phyloP scores from a whole-genome alignment of 1,284 basidiomycete genomes.

The Tylopilus sp. region DNA sequence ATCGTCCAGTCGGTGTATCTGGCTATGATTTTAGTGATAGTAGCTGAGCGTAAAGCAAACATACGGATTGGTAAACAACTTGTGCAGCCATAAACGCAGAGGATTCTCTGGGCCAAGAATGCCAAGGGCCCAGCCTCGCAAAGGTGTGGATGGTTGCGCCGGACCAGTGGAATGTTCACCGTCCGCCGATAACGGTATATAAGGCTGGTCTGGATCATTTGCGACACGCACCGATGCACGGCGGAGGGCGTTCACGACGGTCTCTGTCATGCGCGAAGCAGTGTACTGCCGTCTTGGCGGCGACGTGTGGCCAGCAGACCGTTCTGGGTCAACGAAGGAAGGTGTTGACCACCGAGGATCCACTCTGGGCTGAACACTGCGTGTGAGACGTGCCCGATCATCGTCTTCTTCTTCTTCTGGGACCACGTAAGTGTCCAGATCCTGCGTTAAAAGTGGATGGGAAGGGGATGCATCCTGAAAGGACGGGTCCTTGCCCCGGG shows the following conservation, averaged over 20 bases:
- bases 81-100: conserved; percentile 61
- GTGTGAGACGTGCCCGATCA: background rate
- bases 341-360: conserved; percentile 20
- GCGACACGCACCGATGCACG: conserved; percentile 84
- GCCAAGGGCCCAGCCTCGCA: conserved; percentile 81
- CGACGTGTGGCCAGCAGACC: conserved; percentile 35
- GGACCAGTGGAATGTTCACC: conserved; percentile 37
- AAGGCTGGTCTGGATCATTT: conserved; percentile 62
- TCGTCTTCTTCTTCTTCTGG: background rate
- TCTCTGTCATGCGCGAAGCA: conserved; percentile 55
- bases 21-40: conserved; percentile 3
- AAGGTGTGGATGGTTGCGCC: conserved; percentile 41
- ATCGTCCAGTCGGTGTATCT: conserved; percentile 89
- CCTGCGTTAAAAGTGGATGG: conserved; percentile 43
- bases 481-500: conserved; percentile 9
- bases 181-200: conserved; percentile 52
- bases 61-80: conserved; percentile 66
- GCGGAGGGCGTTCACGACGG: conserved; percentile 57
- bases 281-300: conserved; percentile 42
- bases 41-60: conserved; percentile 18
- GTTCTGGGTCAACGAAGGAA: conserved; percentile 39
- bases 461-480: conserved; percentile 47
- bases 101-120: conserved; percentile 68
- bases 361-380: conserved; percentile 22
- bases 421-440: conserved; percentile 5